A percentile compares a stretch with the other conserved stretches of the same genome.
Evolutionary conservation across 495 filamentous ascomycete species (phyloP).

Genomic region (Aspergillus cavernicola): DNA sequence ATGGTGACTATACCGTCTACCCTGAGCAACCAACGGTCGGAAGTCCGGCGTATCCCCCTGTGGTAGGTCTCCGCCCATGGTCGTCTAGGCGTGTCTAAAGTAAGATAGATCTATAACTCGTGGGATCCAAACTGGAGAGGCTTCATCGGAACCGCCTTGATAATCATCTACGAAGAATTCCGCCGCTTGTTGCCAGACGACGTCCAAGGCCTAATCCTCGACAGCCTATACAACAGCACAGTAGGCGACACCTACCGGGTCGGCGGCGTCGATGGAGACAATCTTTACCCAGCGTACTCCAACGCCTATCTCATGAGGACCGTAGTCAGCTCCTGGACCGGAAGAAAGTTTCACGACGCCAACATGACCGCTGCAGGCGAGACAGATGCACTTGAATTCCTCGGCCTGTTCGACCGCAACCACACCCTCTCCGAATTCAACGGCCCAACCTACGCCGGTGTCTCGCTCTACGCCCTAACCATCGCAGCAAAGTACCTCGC

Average conservation of each 20-base stretch:
- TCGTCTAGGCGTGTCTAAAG: neutral
- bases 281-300: constrained; percentile 40
- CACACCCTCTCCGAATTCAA: constrained; percentile 42
- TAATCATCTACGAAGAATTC: constrained; percentile 38
- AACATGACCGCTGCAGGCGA: constrained; percentile 38
- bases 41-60: constrained; percentile 26
- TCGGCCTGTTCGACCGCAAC: constrained; percentile 34
- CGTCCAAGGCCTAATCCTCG: constrained; percentile 26
- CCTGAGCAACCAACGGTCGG: constrained; percentile 39
- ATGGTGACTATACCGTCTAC: constrained; percentile 37
- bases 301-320: constrained; percentile 45
- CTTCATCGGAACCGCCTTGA: constrained; percentile 39
- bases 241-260: constrained; percentile 40
- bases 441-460: constrained; percentile 40
- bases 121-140: constrained; percentile 46
- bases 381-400: constrained; percentile 28
- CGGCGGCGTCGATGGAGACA: constrained; percentile 41
- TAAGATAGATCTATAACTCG: constrained; percentile 24
- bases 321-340: constrained; percentile 33
- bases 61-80: neutral
- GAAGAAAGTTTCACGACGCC: constrained; percentile 27
- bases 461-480: constrained; percentile 39
- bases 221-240: constrained; percentile 32
- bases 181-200: constrained; percentile 25
- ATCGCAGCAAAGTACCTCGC: constrained; percentile 36